Conservation (phyloP, 2,329 filamentous ascomycete species). For the Colletotrichum melonis region DNA sequence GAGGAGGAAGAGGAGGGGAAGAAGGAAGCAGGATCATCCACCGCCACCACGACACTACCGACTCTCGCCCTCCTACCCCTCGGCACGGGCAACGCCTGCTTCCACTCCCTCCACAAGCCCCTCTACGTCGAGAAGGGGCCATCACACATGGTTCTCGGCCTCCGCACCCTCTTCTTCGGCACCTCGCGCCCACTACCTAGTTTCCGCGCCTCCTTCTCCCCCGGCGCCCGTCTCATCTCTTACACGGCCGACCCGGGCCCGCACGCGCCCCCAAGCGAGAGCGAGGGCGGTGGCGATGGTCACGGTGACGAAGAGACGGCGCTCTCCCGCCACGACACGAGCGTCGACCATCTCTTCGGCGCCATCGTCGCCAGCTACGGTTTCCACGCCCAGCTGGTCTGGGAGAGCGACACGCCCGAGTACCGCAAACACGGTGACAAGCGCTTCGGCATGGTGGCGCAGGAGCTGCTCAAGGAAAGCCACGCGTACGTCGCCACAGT, state of each 20-base stretch:
- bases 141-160: constrained; percentile 58
- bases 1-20: neutral
- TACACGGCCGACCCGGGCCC: constrained; percentile 41
- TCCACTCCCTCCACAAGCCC: constrained; percentile 71
- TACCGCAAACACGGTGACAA: constrained; percentile 82
- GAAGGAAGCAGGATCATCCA: neutral
- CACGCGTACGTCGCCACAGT: constrained; percentile 63
- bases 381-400: constrained; percentile 88
- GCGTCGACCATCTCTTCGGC: constrained; percentile 67
- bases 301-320: neutral
- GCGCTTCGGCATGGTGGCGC: constrained; percentile 87
- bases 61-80: constrained; percentile 68
- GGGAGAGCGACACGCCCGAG: constrained; percentile 86
- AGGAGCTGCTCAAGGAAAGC: constrained; percentile 72
- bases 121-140: constrained; percentile 55
- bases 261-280: neutral
- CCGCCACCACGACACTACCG: constrained; percentile 44
- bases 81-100: constrained; percentile 74
- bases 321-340: constrained; percentile 43
- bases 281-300: neutral
- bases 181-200: constrained; percentile 65
- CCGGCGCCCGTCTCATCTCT: constrained; percentile 62
- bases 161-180: constrained; percentile 72
- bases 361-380: constrained; percentile 92
- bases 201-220: constrained; percentile 72